These are phyloP conservation scores for Pelargonium hybrid DNA, from an alignment of 441 rosid genomes.

Conservation along the genomic window DNA sequence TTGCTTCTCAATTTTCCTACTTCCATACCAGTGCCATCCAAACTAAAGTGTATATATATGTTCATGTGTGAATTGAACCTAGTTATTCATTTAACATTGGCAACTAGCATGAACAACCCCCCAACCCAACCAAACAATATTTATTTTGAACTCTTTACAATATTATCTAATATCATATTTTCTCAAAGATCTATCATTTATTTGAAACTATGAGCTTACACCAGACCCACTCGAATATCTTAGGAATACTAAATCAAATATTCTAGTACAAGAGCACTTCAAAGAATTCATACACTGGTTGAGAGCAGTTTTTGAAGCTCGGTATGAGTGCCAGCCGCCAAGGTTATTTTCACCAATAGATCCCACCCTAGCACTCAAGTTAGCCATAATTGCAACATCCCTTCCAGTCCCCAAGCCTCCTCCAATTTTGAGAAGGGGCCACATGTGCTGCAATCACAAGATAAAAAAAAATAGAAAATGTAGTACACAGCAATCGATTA, in stretches of 20 bases:
- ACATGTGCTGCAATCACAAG: constrained; percentile 58
- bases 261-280: neutral
- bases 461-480: neutral
- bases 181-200: too few relatives aligned
- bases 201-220: too few relatives aligned
- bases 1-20: too few relatives aligned
- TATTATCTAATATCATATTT: too few relatives aligned
- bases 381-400: constrained; percentile 79
- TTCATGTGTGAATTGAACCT: too few relatives aligned
- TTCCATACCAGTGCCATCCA: too few relatives aligned
- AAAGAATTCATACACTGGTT: constrained; percentile 51
- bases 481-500: neutral
- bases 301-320: constrained; percentile 77
- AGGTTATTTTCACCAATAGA: constrained; percentile 75
- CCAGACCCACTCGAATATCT: too few relatives aligned
- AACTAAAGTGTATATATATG: too few relatives aligned
- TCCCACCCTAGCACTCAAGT: constrained; percentile 81
- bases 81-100: too few relatives aligned
- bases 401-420: constrained; percentile 57
- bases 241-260: neutral
- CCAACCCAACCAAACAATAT: too few relatives aligned
- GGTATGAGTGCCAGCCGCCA: constrained; percentile 91
- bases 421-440: constrained; percentile 84
- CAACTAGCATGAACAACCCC: too few relatives aligned
- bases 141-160: too few relatives aligned